These are phyloP conservation scores for Pestalotiopsis sp. DNA, from an alignment of 2,329 filamentous ascomycete genomes.

Conservation along the genomic window DNA sequence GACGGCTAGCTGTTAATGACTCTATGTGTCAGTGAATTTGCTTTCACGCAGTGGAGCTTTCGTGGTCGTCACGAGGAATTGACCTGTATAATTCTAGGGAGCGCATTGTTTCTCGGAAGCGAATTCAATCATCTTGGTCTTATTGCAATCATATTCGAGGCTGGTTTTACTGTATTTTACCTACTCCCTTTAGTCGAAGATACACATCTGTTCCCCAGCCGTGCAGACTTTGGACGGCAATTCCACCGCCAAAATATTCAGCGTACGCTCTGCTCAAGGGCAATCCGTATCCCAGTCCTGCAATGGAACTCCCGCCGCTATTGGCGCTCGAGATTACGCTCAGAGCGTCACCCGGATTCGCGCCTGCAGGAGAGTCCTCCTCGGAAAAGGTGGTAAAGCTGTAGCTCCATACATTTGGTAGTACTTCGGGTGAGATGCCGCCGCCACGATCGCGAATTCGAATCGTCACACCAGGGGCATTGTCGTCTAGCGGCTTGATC, in stretches of 20 bases:
- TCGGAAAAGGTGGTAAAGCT: conserved; percentile 94
- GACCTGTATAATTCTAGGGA: no score
- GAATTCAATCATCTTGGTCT: no score
- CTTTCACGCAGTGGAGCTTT: no score
- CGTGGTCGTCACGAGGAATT: no score
- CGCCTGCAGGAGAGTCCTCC: conserved; percentile 47
- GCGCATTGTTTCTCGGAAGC: no score
- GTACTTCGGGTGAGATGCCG: conserved; percentile 82
- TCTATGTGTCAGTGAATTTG: no score
- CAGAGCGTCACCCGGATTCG: conserved; percentile 62
- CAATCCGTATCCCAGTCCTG: conserved; percentile 89
- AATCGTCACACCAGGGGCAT: conserved; percentile 86
- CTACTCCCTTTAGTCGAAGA: conserved; percentile 64
- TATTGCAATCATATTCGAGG: no score
- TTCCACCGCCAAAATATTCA: conserved; percentile 96
- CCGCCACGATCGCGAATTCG: conserved; percentile 94
- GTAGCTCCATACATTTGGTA: conserved; percentile 93
- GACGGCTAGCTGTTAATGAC: no score
- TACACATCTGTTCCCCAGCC: conserved; percentile 85
- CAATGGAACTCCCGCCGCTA: conserved; percentile 79
- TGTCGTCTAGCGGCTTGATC: conserved; percentile 62
- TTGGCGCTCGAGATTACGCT: conserved; percentile 74
- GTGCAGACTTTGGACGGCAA: conserved; percentile 91
- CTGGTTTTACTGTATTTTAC: conserved; percentile 44
- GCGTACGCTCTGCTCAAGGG: conserved; percentile 92